Base-by-base conservation (phyloP, 2,329 filamentous ascomycete species). In the Aciculosporium take region DNA sequence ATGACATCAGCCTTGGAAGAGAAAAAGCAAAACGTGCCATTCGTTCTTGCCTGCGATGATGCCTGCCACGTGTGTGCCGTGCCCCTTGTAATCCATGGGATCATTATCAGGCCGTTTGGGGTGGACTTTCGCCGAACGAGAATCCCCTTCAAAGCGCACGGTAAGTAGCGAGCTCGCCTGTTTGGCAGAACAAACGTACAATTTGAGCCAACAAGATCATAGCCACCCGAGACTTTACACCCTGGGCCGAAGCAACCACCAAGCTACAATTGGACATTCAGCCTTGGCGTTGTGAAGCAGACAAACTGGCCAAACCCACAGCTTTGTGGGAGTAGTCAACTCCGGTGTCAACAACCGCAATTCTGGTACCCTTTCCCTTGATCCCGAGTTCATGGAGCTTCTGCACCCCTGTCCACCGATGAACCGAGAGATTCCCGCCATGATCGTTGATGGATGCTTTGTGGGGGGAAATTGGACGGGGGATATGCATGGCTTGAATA, bases 31-130 rank as follows among this genome's bases (percentile, higher is more conserved):
- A 18, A 20, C 38, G 40, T 45, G 51, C 57, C 54, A 57, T 44
- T 61, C 56, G 48, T 54, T 55, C 29, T 69, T 58, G 13, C 66
- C 69, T 21, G 61, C 68, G 46, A 72, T 63, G 20, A 68, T 68
- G 17, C 69, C 69, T 15, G 68, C 62, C 28, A 68, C 65, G 37
- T 50, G 40, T 15, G 44, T 45, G 9, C 41, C 49, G 24, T 51
- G 49, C n/a, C 49, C 48, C 21, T 49, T 39, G 24, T 37, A 41
- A 18, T 51, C 49, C 46, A 49, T 49, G 6, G 49, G 48, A 25
- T 51, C 43, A 15, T 50, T 47, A 31, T 64, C 61, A 1, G 61
- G 61, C 5, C 41, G 44, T 39, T 57, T 59, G 1, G 57, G 56
- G 20, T 49, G 49, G 9, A 21, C 24, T 9, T 20, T 34, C 7